These are phyloP conservation scores for Orychophragmus violaceus DNA, from an alignment of 345 rosid species.

Conservation along the genomic window DNA sequence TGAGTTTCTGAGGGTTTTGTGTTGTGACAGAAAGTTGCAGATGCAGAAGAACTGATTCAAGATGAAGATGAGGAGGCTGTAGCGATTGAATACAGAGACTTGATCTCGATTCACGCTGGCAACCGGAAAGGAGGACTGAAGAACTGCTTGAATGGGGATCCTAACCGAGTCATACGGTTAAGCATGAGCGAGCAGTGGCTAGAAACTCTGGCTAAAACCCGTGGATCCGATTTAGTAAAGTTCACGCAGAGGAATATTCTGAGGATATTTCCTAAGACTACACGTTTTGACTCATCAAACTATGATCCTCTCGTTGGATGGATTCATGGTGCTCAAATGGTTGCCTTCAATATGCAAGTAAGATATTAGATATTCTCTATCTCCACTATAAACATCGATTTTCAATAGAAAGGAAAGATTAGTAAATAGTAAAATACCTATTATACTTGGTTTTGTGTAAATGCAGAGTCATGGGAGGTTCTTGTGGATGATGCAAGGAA, in stretches of 20 bases:
- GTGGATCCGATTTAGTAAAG: constrained; percentile 47
- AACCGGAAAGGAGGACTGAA: constrained; percentile 54
- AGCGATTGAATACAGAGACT: constrained; percentile 41
- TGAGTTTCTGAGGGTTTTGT: not conserved
- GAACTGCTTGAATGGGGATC: constrained; percentile 39
- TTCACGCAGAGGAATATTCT: constrained; percentile 74
- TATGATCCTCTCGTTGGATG: constrained; percentile 79
- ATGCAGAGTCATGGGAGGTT: constrained; percentile 57
- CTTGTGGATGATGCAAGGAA: constrained; percentile 82
- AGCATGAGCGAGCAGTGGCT: constrained; percentile 72
- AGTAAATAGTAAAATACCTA: not conserved
- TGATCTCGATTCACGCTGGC: constrained; percentile 73
- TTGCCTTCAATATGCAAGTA: constrained; percentile 99
- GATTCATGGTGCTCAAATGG: constrained; percentile 99
- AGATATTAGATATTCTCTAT: not conserved
- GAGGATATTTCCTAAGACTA: constrained; percentile 78
- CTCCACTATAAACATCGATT: not conserved
- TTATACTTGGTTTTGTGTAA: not conserved
- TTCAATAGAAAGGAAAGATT: not conserved
- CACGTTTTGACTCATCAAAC: constrained; percentile 68
- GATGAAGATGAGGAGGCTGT: constrained; percentile 41
- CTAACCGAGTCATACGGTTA: constrained; percentile 45
- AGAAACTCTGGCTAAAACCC: constrained; percentile 40
- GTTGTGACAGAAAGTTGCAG: constrained; percentile 29
- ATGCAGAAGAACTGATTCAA: constrained; percentile 26